phyloP scores from a whole-genome alignment of 768 basidiomycete species.

The Antrodiella citrinella region DNA sequence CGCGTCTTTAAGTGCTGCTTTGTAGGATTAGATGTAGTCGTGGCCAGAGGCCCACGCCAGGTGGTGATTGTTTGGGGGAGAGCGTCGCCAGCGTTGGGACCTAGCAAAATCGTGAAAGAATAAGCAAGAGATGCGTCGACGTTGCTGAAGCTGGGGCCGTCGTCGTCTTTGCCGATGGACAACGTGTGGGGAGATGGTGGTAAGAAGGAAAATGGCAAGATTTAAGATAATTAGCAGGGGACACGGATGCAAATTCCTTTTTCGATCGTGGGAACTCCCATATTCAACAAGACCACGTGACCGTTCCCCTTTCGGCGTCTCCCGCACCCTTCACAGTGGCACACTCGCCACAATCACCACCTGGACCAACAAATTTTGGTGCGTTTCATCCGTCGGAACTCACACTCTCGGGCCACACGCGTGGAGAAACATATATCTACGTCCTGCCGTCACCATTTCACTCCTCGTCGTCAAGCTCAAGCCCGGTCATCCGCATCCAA shows the following conservation, averaged over 20 bases:
- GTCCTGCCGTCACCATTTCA: too few species aligned
- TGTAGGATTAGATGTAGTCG: constrained; percentile 3
- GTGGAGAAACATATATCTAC: too few species aligned
- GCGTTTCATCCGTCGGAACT: too few species aligned
- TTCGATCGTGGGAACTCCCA: neutral
- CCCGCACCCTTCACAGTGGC: too few species aligned
- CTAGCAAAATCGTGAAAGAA: neutral
- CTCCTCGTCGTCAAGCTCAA: too few species aligned
- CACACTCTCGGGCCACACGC: too few species aligned
- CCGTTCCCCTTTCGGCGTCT: neutral
- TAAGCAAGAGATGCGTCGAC: neutral
- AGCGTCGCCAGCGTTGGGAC: neutral
- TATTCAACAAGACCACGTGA: neutral
- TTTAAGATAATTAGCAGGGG: neutral
- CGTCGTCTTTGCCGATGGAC: constrained; percentile 5
- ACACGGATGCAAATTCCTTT: neutral
- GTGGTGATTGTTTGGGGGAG: neutral
- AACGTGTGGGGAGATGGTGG: constrained; percentile 5
- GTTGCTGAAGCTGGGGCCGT: constrained; percentile 1
- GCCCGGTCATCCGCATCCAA: too few species aligned
- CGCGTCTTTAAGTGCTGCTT: constrained; percentile 6
- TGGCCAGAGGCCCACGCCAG: constrained; percentile 6
- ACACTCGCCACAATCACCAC: too few species aligned
- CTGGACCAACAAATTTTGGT: too few species aligned
- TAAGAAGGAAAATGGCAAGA: neutral